Base-by-base conservation (phyloP, 768 basidiomycete species). In the Candolleomyces aberdarensis region DNA sequence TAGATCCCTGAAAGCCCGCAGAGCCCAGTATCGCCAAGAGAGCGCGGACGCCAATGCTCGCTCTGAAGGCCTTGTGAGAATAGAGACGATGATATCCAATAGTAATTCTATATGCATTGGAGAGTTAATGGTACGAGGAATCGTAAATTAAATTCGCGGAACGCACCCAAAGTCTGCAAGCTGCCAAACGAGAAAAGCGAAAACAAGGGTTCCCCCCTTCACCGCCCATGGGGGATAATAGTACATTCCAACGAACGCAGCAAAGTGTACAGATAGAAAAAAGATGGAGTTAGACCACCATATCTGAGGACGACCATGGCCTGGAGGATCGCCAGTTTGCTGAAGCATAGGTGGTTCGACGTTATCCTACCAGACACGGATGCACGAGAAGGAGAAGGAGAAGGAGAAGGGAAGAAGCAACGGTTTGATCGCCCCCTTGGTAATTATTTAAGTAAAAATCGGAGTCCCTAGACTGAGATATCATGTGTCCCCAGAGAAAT, bases 81-180 rank as follows among this genome's bases (percentile, higher is more conserved):
- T 87, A 91, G n/a, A 92, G 72, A 41, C 90, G 80, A 68, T 92
- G 90, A 69, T 92, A 92, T 1, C 90, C 90, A 64, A 89, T 77
- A 3, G 86, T 91, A 52, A 92, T 84, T 1, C 89, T 89, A 60
- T 3, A 36, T 36, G 36, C 36, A 36, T 8, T 32, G 36, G 36
- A 40, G n/a, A 47, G 43, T 29, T 31, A 49, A 56, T 40, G 52
- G 57, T 43, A 19, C 9, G 31, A 59, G 15, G 43, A 43, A 39
- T 59, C n/a, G 22, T 44, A 55, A 40, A 36, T 3, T 6, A 53
- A 55, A 53, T 50, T 40, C 31, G 17, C 20, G 19, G 36, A 15
- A 75, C 81, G 67, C 69, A 83, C 89, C 90, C 87, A 69, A 91
- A 88, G 53, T 81, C 82, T 15, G 88, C 85, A 14, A 87, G 68